Conservation (phyloP, 331 rosid genomes). For the Spiraea crenata region DNA sequence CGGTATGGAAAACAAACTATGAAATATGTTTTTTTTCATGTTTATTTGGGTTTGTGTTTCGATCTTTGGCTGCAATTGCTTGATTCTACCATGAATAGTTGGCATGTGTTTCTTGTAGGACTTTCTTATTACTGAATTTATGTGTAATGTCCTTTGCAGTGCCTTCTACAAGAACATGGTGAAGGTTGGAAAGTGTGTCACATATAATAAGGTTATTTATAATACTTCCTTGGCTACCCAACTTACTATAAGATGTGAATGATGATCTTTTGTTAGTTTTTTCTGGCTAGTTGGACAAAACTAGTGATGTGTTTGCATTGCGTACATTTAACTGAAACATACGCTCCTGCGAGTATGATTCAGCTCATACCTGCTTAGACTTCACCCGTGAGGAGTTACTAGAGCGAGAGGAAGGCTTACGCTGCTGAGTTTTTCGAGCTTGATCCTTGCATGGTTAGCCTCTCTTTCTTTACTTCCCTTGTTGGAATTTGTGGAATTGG, state of each 20-base stretch:
- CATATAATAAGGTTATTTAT: conserved; percentile 54
- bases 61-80: not conserved
- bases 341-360: not conserved
- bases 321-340: not conserved
- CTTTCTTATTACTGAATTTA: not conserved
- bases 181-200: conserved; percentile 75
- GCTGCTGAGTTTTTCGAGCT: too few species aligned
- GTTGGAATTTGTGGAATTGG: too few species aligned
- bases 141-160: conserved; percentile 37
- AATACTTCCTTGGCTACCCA: conserved; percentile 6
- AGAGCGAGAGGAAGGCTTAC: too few species aligned
- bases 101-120: not conserved
- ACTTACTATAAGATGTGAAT: not conserved
- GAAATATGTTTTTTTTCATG: not conserved
- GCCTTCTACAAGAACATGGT: conserved; percentile 86
- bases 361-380: not conserved
- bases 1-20: too few species aligned
- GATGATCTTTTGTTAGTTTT: not conserved
- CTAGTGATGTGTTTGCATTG: not conserved
- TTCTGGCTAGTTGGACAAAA: conserved; percentile 1
- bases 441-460: too few species aligned
- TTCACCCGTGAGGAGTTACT: too few species aligned
- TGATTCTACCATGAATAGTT: not conserved
- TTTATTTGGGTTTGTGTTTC: not conserved
- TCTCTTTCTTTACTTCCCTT: too few species aligned